Conservation (phyloP, 108 stramenopile genomes). For the Nannochloropsis granulata region DNA sequence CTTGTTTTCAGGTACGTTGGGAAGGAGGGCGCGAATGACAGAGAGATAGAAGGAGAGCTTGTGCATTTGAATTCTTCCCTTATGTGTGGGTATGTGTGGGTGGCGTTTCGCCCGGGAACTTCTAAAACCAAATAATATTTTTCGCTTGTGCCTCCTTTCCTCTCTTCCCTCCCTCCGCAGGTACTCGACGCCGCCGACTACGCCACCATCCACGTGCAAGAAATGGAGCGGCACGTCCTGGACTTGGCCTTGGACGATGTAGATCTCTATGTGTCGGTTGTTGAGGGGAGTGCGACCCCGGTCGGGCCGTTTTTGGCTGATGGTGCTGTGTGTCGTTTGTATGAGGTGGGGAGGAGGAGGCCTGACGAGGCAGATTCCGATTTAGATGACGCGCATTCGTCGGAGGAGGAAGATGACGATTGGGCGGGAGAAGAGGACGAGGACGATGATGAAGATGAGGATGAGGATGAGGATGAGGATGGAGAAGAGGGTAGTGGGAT, state of each 20-base stretch:
- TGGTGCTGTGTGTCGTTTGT: slow-evolving; percentile 3
- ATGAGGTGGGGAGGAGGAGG: slow-evolving; percentile 14
- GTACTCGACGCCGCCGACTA: not conserved
- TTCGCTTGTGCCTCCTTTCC: not conserved
- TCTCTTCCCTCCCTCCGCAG: not conserved
- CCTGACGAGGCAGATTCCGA: slow-evolving; percentile 18
- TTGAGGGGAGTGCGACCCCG: not conserved
- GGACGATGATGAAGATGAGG: not conserved
- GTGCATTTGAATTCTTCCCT: not conserved
- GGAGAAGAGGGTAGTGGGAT: not conserved
- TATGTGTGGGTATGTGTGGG: not conserved
- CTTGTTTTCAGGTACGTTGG: not conserved
- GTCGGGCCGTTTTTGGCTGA: not conserved
- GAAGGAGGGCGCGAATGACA: not conserved
- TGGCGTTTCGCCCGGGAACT: not conserved
- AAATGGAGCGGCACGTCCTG: not conserved
- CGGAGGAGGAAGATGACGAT: slow-evolving; percentile 11
- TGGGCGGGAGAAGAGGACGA: slow-evolving; percentile 8
- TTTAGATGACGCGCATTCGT: slow-evolving; percentile 6
- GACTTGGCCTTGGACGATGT: slow-evolving; percentile 3
- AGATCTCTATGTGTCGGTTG: not conserved
- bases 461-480: not conserved
- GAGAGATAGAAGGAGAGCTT: not conserved
- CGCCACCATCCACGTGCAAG: not conserved
- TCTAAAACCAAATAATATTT: too few relatives aligned